phyloP scores from a whole-genome alignment of 768 basidiomycete genomes.

The Lactifluus volemus region DNA sequence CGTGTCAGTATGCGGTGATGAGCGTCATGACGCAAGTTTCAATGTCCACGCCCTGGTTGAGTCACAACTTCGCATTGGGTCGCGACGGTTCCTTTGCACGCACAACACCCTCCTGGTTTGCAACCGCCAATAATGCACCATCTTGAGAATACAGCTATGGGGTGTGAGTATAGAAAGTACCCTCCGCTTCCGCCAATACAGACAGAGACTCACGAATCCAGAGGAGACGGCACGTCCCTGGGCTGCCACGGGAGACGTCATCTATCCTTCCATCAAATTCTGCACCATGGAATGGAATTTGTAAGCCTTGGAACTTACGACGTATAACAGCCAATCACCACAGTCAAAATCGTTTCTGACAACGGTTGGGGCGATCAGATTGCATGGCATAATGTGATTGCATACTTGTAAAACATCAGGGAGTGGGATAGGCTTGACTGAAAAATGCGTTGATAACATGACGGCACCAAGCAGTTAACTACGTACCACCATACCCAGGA shows the following conservation, averaged over 20 bases:
- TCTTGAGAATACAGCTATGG: slow-evolving; percentile 13
- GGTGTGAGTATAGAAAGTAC: not conserved
- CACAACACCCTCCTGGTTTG: slow-evolving; percentile 17
- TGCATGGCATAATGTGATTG: not conserved
- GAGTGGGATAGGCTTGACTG: slow-evolving; percentile 73
- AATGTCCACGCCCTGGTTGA: not conserved
- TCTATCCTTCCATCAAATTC: not conserved
- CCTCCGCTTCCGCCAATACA: not conserved
- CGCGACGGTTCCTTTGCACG: slow-evolving; percentile 5
- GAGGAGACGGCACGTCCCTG: slow-evolving; percentile 5
- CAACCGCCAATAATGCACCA: slow-evolving; percentile 13
- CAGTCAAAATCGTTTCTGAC: slow-evolving; percentile 64
- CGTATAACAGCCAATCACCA: slow-evolving; percentile 74
- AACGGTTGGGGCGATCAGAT: not conserved
- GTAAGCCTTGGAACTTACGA: slow-evolving; percentile 35
- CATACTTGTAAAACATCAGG: slow-evolving; percentile 71
- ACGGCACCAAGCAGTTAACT: not conserved
- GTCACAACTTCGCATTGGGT: slow-evolving; percentile 15
- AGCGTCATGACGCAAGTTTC: too few relatives aligned
- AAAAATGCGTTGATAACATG: not conserved
- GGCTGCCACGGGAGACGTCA: slow-evolving; percentile 3
- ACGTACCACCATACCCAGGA: slow-evolving; percentile 55
- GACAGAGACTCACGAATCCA: slow-evolving; percentile 9
- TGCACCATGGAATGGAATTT: not conserved
- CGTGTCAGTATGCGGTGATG: too few relatives aligned